Conservation (phyloP, 768 basidiomycete genomes). For the Mycena latifolia region DNA sequence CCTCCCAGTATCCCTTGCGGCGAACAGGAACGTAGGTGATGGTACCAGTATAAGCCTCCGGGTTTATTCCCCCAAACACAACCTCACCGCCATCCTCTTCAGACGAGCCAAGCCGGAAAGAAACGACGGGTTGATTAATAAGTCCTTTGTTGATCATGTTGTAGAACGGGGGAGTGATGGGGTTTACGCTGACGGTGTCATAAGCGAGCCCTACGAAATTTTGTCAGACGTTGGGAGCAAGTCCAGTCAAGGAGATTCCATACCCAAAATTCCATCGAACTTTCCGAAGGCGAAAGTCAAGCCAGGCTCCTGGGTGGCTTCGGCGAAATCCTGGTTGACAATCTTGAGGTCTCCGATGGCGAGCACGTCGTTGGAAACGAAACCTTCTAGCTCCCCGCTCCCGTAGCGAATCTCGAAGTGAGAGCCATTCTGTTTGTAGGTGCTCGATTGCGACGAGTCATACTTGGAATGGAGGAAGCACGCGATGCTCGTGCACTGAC, state of each 20-base stretch:
- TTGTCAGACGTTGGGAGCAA: neutral
- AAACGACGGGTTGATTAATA: conserved; percentile 89
- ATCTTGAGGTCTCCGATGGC: conserved; percentile 87
- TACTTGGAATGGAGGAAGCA: no score
- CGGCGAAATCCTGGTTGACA: conserved; percentile 88
- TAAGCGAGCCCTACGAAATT: conserved; percentile 94
- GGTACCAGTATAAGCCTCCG: conserved; percentile 79
- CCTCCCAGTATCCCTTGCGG: conserved; percentile 98
- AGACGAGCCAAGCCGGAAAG: conserved; percentile 91
- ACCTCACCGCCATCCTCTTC: conserved; percentile 93
- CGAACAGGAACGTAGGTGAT: conserved; percentile 91
- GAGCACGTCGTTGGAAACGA: conserved; percentile 87
- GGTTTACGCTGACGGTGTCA: conserved; percentile 95
- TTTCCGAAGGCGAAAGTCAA: conserved; percentile 97
- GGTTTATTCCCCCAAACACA: conserved; percentile 92
- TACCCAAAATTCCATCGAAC: conserved; percentile 54
- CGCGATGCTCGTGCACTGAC: no score
- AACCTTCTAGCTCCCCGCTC: no score
- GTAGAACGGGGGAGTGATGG: conserved; percentile 94
- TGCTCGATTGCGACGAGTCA: no score
- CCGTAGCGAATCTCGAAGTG: no score
- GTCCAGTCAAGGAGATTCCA: conserved; percentile 4
- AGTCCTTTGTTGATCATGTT: conserved; percentile 88
- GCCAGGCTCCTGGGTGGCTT: conserved; percentile 96
- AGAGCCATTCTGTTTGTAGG: no score